Percentiles rank a stretch among this genome's conserved stretches.
Evolutionary conservation across 306 rosid species (phyloP).

Genomic region (Prunus davidiana): DNA sequence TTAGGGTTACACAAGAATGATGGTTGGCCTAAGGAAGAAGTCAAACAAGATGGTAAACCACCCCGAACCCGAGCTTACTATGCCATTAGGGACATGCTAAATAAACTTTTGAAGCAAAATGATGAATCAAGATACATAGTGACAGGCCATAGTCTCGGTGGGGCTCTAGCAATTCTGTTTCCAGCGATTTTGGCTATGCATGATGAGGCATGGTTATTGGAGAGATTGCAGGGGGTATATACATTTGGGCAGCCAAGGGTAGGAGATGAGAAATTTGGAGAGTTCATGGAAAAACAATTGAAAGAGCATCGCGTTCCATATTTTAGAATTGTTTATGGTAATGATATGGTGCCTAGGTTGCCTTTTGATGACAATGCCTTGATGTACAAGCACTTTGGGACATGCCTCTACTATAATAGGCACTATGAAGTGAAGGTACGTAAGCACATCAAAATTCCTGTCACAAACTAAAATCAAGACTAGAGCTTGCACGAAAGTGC

Average conservation of each 20-base stretch:
- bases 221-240: constrained; percentile 62
- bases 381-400: constrained; percentile 72
- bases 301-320: constrained; percentile 31
- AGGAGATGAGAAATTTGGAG: constrained; percentile 46
- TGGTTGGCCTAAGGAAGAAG: constrained; percentile 52
- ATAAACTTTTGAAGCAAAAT: constrained; percentile 28
- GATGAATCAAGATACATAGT: constrained; percentile 40
- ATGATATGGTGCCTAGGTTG: constrained; percentile 65
- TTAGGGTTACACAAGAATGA: constrained; percentile 47
- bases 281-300: constrained; percentile 44
- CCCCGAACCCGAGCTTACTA: constrained; percentile 48
- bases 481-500: too few species aligned
- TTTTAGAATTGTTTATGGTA: constrained; percentile 63
- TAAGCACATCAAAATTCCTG: neutral
- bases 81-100: constrained; percentile 39
- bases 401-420: constrained; percentile 57
- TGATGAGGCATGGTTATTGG: constrained; percentile 42
- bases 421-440: constrained; percentile 42
- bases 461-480: too few species aligned
- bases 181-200: constrained; percentile 47
- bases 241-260: constrained; percentile 86
- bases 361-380: constrained; percentile 55
- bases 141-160: constrained; percentile 72
- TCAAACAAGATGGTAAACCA: constrained; percentile 16
- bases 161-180: constrained; percentile 57